phyloP scores from a whole-genome alignment of 805 yeast species.

The Komagataella populi region DNA sequence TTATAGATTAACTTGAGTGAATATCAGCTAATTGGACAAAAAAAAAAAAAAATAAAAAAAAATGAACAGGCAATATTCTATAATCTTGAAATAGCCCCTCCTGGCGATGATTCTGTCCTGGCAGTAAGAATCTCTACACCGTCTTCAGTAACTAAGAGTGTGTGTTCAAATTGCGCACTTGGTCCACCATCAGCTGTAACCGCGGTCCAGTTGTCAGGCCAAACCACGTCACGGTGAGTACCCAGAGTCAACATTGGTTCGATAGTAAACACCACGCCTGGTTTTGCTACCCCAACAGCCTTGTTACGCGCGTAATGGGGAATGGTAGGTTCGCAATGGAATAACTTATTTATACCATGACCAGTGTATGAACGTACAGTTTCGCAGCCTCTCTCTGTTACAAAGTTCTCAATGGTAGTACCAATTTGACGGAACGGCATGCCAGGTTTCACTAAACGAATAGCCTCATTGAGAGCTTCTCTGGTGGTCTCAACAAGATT shows the following conservation, averaged over 20 bases:
- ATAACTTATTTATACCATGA: constrained; percentile 77
- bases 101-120: constrained; percentile 71
- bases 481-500: constrained; percentile 87
- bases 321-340: constrained; percentile 86
- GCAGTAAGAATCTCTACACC: constrained; percentile 89
- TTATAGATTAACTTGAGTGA: too few relatives aligned
- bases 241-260: constrained; percentile 96
- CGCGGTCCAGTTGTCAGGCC: constrained; percentile 99
- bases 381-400: constrained; percentile 61
- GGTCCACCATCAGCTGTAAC: constrained; percentile 79
- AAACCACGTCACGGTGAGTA: constrained; percentile 58
- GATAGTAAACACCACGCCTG: constrained; percentile 93
- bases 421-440: constrained; percentile 78
- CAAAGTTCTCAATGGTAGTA: constrained; percentile 77
- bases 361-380: constrained; percentile 90
- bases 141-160: constrained; percentile 79
- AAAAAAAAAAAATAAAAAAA: background rate
- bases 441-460: constrained; percentile 81
- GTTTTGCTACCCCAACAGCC: constrained; percentile 85
- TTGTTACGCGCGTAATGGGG: constrained; percentile 93
- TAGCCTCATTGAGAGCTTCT: constrained; percentile 72
- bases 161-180: constrained; percentile 94
- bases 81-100: constrained; percentile 63
- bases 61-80: constrained; percentile 8
- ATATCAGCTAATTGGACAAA: background rate